Base-by-base conservation (phyloP, 352 stramenopile species). In the Globisporangium nagaii region DNA sequence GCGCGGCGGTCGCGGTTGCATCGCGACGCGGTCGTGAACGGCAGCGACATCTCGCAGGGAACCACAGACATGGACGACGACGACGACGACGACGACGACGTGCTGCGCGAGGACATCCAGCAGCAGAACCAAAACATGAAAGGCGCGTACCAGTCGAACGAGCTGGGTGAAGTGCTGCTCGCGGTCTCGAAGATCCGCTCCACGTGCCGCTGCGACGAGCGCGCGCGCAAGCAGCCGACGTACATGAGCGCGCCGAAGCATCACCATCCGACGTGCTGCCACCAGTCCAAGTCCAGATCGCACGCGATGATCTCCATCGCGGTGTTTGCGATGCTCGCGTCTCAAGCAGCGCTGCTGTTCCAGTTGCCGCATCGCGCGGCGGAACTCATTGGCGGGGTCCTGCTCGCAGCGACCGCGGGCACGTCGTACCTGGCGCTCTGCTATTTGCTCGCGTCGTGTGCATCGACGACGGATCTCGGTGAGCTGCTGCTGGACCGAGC, bases 101-200 rank as follows among this genome's bases (percentile, higher is more conserved):
- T 43, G 6, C 17, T 50, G 10, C 51, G 27, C 3, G 27, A 39
- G 19, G 27, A 57, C 20, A 45, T 32, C 7, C 40, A 31, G 15
- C 51, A 57, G 22, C 40, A 42, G 17, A 58, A 58, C 52, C 15
- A 22, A 30, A 58, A 58, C 41, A 58, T 58, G 52, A 48, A 52
- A n/a, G 30, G 46, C 41, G 52, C 52, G 31, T 58, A 58, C 22
- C 47, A 27, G 44, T 61, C 45, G 19, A 61, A 53, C 2, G 54
- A 86, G 41, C 62, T 87, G 10, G 76, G 74, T 41, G 79, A 89
- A 52, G 53, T 78, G n/a, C 62, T 87, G 13, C 62, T 89, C 24
- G 54, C 65, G 3, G 35, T 78, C 11, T 60, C 66, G 13, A 65
- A 63, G 24, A 61, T 81, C 37, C 41, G 62, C 24, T 58, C 53